Evolutionary conservation across 208 protist species (phyloP), one percentile per base, ranked within the genome.

Genomic region (Trypanosoma rangeli): DNA sequence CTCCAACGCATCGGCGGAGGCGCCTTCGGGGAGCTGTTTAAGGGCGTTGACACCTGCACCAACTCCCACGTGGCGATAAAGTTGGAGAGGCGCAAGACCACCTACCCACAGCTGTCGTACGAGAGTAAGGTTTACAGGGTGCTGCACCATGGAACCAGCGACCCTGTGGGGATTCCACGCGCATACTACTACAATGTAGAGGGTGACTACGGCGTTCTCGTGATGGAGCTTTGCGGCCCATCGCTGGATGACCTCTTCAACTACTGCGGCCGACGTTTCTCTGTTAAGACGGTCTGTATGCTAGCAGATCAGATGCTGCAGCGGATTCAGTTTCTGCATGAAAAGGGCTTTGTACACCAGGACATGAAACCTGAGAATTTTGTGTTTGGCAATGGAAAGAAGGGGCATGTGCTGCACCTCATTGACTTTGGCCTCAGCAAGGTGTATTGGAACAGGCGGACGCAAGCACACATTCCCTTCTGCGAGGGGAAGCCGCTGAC

Each of bases 211-310:
- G 99, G 99, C 79, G 97, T 96, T 1, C 87, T 97, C 80, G 94
- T 93, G 53, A 96, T 97, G 82, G 91, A 97, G 70, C 81, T 96
- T 35, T 93, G 93, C 52, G 94, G 94, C 2, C 92, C 94, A 16
- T 94, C 87, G 24, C 77, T 97, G 22, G 91, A 96, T 61, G 89
- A 95, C 63, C 55, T 97, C 18, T 96, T 97, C 70, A 96, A 93
- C 68, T 97, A 97, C 82, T 95, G 90, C 55, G 83, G 91, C 67
- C 80, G 89, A 44, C 85, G 87, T 57, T 99, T 99, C 74, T 97
- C 93, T 5, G 65, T 99, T 28, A 99, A 99, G 85, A 99, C 99
- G 26, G 95, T 99, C n/a, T 87, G 99, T n/a, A 99, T 99, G 98
- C 68, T 99, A 0, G 99, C 97, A 1, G 98, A 99, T 58, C 99